Evolutionary conservation across 1,284 basidiomycete genomes (phyloP).

Genomic region (Cerioporus squamosus): DNA sequence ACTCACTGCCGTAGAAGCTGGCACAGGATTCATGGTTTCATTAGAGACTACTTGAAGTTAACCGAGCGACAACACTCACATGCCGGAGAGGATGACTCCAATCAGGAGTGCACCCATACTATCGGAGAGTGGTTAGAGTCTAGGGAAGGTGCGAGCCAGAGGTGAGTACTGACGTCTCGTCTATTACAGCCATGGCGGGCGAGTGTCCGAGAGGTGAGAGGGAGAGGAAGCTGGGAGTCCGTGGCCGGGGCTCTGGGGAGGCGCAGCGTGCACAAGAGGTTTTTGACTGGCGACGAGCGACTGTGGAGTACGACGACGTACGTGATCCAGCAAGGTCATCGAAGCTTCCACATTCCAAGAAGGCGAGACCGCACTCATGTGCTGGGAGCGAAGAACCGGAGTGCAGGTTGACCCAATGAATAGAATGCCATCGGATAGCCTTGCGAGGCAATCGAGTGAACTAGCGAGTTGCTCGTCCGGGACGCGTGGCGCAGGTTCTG

Average conservation of each 20-base stretch:
- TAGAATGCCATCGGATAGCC: background rate
- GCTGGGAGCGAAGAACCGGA: background rate
- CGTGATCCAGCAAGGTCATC: background rate
- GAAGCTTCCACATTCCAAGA: background rate
- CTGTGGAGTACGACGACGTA: background rate
- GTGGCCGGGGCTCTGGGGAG: background rate
- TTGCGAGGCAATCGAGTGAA: background rate
- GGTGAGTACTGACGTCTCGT: conserved; percentile 19
- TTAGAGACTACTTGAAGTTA: background rate
- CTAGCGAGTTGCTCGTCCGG: background rate
- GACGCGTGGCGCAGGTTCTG: too few species aligned
- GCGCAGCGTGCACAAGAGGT: background rate
- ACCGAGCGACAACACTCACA: conserved; percentile 36
- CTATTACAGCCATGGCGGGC: conserved; percentile 17
- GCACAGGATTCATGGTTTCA: background rate
- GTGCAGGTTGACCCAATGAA: background rate
- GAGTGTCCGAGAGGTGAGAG: background rate
- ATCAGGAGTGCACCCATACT: conserved; percentile 53
- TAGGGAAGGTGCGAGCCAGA: background rate
- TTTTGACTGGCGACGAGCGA: background rate
- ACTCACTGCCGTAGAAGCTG: conserved; percentile 53
- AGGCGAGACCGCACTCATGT: background rate
- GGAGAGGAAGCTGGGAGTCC: background rate
- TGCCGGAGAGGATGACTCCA: conserved; percentile 50
- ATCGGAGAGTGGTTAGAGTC: background rate